Conservation (phyloP, 2,329 filamentous ascomycete genomes). For the Aspergillus bombycis region DNA sequence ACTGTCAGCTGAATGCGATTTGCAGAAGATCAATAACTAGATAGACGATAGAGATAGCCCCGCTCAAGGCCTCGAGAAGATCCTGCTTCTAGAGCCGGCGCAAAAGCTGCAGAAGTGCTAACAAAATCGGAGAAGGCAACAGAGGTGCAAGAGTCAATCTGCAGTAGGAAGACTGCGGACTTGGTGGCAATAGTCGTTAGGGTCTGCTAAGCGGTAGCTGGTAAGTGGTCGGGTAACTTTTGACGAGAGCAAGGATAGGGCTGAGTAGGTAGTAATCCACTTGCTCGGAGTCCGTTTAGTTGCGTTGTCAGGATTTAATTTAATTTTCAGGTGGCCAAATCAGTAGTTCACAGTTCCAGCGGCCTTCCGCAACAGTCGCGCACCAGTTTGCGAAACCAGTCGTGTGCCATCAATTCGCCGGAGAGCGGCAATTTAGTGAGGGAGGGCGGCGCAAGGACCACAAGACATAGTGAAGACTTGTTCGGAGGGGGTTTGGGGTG, state of each 20-base stretch:
- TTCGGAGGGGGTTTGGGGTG: slow-evolving; percentile 2
- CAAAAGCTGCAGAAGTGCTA: slow-evolving; percentile 3
- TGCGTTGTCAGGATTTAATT: background rate
- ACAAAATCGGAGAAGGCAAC: background rate
- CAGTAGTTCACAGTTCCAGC: slow-evolving; percentile 15
- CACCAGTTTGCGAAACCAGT: slow-evolving; percentile 20
- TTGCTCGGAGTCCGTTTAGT: background rate
- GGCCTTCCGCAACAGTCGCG: slow-evolving; percentile 18
- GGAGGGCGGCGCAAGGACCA: slow-evolving; percentile 20
- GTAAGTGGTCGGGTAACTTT: slow-evolving; percentile 2
- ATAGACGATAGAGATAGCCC: slow-evolving; percentile 3
- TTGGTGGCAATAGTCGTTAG: slow-evolving; percentile 1
- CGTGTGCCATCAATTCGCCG: slow-evolving; percentile 28
- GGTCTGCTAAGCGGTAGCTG: slow-evolving; percentile 1
- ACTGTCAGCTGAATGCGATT: slow-evolving; percentile 1
- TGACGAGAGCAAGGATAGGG: slow-evolving; percentile 6
- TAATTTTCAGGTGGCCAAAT: slow-evolving; percentile 6
- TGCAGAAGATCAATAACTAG: slow-evolving; percentile 6
- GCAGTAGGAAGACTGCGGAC: background rate
- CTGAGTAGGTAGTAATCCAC: slow-evolving; percentile 4
- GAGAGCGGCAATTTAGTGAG: slow-evolving; percentile 26
- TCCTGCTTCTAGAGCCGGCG: slow-evolving; percentile 21
- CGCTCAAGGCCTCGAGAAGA: slow-evolving; percentile 19
- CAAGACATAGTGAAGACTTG: slow-evolving; percentile 22
- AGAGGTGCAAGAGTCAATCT: background rate